Conservation (phyloP, 148 eudicot genomes). For the Polygonum maritimum region DNA sequence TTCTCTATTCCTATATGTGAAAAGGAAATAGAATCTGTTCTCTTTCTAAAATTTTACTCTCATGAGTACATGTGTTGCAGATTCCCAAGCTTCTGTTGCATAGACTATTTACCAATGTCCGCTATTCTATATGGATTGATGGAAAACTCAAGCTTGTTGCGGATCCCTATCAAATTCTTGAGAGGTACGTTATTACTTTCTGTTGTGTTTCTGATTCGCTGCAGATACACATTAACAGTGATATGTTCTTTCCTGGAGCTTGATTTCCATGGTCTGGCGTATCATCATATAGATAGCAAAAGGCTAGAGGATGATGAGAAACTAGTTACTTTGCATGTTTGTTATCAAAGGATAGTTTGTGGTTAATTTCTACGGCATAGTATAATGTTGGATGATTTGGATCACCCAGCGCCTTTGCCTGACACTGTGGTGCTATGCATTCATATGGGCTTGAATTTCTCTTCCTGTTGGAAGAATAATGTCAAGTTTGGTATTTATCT, state of each 20-base stretch:
- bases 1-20: neutral
- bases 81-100: conserved; percentile 12
- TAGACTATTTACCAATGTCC: conserved; percentile 10
- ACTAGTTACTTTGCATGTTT: neutral
- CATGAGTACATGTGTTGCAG: conserved; percentile 5
- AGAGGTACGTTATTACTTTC: conserved; percentile 7
- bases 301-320: neutral
- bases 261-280: neutral
- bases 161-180: conserved; percentile 12
- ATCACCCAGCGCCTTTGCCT: neutral
- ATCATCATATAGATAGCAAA: conserved; percentile 1
- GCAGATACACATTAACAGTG: neutral
- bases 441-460: neutral
- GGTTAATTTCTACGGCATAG: neutral
- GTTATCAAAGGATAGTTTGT: neutral
- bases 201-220: neutral
- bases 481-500: neutral
- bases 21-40: neutral
- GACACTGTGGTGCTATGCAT: neutral
- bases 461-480: neutral
- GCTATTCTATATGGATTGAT: conserved; percentile 13
- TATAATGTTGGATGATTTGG: neutral
- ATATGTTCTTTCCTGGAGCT: neutral
- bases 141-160: conserved; percentile 11
- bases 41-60: neutral